These are phyloP conservation scores for Heimioporus sp. DNA, from an alignment of 768 basidiomycete species.

Conservation along the genomic window DNA sequence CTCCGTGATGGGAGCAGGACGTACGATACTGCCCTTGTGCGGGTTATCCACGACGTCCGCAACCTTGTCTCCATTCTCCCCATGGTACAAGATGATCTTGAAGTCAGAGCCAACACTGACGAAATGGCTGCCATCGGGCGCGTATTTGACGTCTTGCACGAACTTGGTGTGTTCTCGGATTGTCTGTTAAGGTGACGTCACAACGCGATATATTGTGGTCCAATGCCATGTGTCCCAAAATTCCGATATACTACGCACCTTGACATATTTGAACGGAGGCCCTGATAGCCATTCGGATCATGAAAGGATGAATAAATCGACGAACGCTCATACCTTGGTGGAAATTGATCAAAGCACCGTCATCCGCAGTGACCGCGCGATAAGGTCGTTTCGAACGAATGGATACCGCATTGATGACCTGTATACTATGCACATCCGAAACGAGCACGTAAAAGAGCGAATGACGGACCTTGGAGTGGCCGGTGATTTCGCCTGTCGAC, in stretches of 20 bases:
- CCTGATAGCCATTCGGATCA: conserved; percentile 37
- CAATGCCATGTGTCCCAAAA: too few relatives aligned
- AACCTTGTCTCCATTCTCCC: conserved; percentile 79
- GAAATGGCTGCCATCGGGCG: conserved; percentile 79
- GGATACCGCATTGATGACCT: conserved; percentile 86
- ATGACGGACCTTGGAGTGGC: conserved; percentile 75
- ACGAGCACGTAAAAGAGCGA: not conserved
- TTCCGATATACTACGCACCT: conserved; percentile 38
- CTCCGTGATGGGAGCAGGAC: conserved; percentile 35
- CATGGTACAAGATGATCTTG: conserved; percentile 88
- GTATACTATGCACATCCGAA: not conserved
- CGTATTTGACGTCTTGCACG: conserved; percentile 85
- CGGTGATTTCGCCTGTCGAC: conserved; percentile 84
- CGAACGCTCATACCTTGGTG: conserved; percentile 56
- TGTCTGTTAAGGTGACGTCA: conserved; percentile 41
- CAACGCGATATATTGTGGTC: not conserved
- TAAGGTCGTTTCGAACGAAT: conserved; percentile 89
- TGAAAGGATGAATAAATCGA: not conserved
- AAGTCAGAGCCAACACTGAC: conserved; percentile 87
- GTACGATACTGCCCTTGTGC: conserved; percentile 75
- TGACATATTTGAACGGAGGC: conserved; percentile 87
- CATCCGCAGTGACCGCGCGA: conserved; percentile 84
- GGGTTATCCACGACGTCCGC: conserved; percentile 64
- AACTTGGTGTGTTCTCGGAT: conserved; percentile 90
- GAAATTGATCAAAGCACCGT: conserved; percentile 80